Percentiles rank a stretch among this genome's conserved stretches.
Conservation (phyloP, 2,329 filamentous ascomycete genomes). For the Tolypocladium album region DNA sequence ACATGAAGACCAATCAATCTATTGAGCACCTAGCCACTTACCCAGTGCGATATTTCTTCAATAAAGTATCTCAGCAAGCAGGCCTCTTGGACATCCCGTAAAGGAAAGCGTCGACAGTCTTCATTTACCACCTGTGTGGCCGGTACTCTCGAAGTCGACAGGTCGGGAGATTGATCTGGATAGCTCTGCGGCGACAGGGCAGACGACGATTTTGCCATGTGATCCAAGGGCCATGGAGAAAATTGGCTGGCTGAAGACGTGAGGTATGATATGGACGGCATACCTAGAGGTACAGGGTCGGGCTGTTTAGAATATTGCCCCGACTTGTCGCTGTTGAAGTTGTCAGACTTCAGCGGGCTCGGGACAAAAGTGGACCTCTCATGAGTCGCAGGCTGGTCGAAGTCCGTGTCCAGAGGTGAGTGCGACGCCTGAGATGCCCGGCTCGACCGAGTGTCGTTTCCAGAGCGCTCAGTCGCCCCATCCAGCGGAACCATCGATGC, state of each 20-base stretch:
- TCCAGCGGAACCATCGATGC: neutral
- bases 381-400: neutral
- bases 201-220: neutral
- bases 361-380: neutral
- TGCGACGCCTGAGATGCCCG: neutral
- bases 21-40: slow-evolving; percentile 15
- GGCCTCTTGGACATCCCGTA: slow-evolving; percentile 24
- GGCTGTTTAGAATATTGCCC: neutral
- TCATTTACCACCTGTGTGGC: neutral
- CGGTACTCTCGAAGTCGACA: neutral
- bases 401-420: neutral
- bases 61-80: slow-evolving; percentile 27
- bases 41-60: slow-evolving; percentile 29
- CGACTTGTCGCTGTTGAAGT: neutral
- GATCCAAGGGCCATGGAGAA: neutral
- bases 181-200: neutral
- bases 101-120: slow-evolving; percentile 13
- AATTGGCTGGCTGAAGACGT: neutral
- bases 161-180: neutral
- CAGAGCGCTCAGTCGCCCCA: neutral
- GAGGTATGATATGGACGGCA: slow-evolving; percentile 3
- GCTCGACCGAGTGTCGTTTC: neutral
- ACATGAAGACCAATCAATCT: too few relatives aligned
- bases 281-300: neutral
- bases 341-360: neutral